These are phyloP conservation scores for Acanthamoeba castellanii DNA, from an alignment of 208 protist species.

Conservation along the genomic window DNA sequence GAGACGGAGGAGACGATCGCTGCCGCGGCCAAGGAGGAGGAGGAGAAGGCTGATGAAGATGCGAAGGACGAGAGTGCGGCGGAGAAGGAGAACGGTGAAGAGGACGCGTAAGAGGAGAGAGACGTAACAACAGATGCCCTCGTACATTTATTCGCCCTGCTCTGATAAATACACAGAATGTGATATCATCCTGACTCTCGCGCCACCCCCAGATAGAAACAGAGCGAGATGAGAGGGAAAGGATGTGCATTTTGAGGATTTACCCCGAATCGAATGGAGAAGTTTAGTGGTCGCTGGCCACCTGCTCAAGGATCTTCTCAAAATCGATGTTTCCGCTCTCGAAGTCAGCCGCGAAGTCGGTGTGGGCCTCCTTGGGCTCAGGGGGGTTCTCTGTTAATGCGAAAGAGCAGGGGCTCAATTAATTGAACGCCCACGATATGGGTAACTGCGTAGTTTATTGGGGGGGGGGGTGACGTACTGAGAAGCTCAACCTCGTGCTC, in stretches of 20 bases:
- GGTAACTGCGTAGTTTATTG: no score
- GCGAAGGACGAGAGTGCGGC: neutral
- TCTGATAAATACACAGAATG: neutral
- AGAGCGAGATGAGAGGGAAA: neutral
- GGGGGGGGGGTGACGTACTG: neutral
- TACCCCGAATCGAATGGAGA: neutral
- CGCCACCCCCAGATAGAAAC: neutral
- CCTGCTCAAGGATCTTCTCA: neutral
- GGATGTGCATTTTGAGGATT: neutral
- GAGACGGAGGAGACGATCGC: neutral
- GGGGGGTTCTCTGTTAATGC: conserved; percentile 16
- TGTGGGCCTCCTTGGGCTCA: conserved; percentile 39
- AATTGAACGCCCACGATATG: neutral
- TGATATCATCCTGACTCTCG: neutral
- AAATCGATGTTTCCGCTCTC: conserved; percentile 45
- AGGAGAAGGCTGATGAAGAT: neutral
- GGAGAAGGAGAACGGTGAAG: neutral
- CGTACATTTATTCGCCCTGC: conserved; percentile 7
- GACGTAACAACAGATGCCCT: neutral
- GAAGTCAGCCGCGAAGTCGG: conserved; percentile 23
- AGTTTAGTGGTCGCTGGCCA: neutral
- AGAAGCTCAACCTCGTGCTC: conserved; percentile 40
- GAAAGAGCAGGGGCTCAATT: neutral
- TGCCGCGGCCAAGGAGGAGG: neutral
- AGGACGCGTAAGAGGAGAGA: neutral